Percentiles rank a stretch among this genome's conserved stretches.
phyloP scores from a whole-genome alignment of 169 alveolate species.

The Eimeria acervulina region DNA sequence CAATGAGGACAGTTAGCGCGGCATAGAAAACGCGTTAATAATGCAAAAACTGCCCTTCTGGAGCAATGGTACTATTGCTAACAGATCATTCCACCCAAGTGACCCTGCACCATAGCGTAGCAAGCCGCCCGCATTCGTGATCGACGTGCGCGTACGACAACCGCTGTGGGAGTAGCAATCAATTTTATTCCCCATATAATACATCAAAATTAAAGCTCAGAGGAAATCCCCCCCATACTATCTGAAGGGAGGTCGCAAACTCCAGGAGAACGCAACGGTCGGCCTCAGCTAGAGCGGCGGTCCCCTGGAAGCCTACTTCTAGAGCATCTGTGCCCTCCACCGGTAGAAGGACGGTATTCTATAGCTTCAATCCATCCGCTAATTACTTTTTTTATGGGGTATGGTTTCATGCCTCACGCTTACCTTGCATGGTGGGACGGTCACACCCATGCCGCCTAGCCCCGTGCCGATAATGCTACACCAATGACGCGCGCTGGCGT shows the following conservation, averaged over 20 bases:
- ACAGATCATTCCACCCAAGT: neutral
- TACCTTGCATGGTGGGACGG: neutral
- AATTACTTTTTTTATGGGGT: neutral
- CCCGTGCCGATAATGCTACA: neutral
- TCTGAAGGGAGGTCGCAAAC: neutral
- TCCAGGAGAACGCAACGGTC: neutral
- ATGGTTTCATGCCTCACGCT: neutral
- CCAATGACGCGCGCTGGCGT: neutral
- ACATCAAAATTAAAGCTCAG: neutral
- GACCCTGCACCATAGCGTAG: slow-evolving; percentile 44
- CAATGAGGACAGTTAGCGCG: neutral
- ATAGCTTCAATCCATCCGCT: neutral
- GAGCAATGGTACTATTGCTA: neutral
- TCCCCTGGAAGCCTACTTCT: slow-evolving; percentile 57
- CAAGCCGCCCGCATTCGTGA: neutral
- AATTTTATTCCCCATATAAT: neutral
- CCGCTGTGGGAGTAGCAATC: neutral
- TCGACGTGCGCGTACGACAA: neutral
- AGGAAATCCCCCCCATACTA: neutral
- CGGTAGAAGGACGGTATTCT: neutral
- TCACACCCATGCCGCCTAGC: neutral
- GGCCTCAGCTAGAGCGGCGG: slow-evolving; percentile 58
- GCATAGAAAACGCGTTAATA: neutral
- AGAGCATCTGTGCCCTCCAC: neutral
- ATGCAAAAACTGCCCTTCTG: neutral